These are phyloP conservation scores for Cyclotella atomus DNA, from an alignment of 108 stramenopile species.

Conservation along the genomic window DNA sequence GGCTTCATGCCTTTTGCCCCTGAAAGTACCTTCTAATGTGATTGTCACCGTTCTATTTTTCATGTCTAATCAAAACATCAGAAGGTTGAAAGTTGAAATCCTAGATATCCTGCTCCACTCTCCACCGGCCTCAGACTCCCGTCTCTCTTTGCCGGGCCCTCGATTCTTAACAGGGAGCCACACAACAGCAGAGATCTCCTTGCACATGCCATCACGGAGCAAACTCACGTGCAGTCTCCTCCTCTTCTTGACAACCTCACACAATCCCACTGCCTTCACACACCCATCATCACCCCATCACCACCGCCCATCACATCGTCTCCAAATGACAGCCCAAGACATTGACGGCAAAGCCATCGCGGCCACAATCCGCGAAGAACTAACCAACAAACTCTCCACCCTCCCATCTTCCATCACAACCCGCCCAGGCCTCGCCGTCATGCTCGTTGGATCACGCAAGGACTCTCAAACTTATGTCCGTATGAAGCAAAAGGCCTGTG, in stretches of 20 bases:
- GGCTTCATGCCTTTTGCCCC: no score
- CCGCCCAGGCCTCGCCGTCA: slow-evolving; percentile 92
- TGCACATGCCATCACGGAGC: not conserved
- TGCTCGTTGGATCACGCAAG: slow-evolving; percentile 88
- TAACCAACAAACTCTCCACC: slow-evolving; percentile 53
- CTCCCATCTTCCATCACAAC: slow-evolving; percentile 13
- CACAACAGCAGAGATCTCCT: no score
- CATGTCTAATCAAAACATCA: no score
- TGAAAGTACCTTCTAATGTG: no score
- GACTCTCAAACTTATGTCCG: slow-evolving; percentile 98
- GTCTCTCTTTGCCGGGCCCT: no score
- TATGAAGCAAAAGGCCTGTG: slow-evolving; percentile 98
- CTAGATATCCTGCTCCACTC: no score
- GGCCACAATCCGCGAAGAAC: slow-evolving; percentile 66
- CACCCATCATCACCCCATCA: not conserved
- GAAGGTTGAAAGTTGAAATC: no score
- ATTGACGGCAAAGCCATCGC: slow-evolving; percentile 90
- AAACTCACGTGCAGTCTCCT: not conserved
- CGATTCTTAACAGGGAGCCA: no score
- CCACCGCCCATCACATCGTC: not conserved
- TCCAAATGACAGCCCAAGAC: slow-evolving; percentile 32
- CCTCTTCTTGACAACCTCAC: not conserved
- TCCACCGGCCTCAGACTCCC: no score
- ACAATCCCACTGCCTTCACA: not conserved
- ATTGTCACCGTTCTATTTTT: no score